phyloP scores from a whole-genome alignment of 805 yeast species.

The Kodamaea hsintzibuensis region DNA sequence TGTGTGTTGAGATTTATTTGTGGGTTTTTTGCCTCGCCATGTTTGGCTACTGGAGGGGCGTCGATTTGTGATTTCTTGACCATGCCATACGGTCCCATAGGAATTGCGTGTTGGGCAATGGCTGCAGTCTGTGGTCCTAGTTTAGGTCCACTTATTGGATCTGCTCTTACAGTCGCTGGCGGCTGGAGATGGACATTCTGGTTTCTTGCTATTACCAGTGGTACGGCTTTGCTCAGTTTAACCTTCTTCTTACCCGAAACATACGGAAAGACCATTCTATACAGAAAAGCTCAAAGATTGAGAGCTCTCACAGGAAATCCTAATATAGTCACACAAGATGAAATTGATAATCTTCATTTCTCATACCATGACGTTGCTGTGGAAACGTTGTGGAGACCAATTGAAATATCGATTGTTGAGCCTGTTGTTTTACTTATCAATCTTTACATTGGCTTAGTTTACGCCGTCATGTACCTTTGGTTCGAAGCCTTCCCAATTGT shows the following conservation, averaged over 20 bases:
- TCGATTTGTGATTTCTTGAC: slow-evolving; percentile 50
- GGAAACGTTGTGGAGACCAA: slow-evolving; percentile 50
- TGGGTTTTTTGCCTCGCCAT: slow-evolving; percentile 57
- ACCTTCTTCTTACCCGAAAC: slow-evolving; percentile 49
- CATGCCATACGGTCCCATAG: slow-evolving; percentile 45
- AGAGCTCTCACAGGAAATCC: slow-evolving; percentile 49
- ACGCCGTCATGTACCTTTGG: slow-evolving; percentile 55
- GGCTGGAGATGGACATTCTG: slow-evolving; percentile 59
- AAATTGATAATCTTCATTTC: slow-evolving; percentile 27
- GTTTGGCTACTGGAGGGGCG: slow-evolving; percentile 52
- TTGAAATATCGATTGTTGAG: slow-evolving; percentile 48
- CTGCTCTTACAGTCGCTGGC: slow-evolving; percentile 43
- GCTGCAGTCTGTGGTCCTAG: slow-evolving; percentile 58
- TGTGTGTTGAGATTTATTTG: slow-evolving; percentile 51
- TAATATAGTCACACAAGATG: slow-evolving; percentile 44
- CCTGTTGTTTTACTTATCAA: slow-evolving; percentile 59
- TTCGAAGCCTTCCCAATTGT: slow-evolving; percentile 66
- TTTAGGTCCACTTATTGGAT: slow-evolving; percentile 58
- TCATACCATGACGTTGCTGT: slow-evolving; percentile 16
- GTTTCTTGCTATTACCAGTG: slow-evolving; percentile 46
- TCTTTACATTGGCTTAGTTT: slow-evolving; percentile 51
- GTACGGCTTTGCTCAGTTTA: slow-evolving; percentile 36
- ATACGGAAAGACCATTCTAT: slow-evolving; percentile 43
- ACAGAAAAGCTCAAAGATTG: slow-evolving; percentile 49
- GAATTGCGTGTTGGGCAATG: slow-evolving; percentile 52